phyloP scores from a whole-genome alignment of 768 basidiomycete species.

The Mycena epipterygia region DNA sequence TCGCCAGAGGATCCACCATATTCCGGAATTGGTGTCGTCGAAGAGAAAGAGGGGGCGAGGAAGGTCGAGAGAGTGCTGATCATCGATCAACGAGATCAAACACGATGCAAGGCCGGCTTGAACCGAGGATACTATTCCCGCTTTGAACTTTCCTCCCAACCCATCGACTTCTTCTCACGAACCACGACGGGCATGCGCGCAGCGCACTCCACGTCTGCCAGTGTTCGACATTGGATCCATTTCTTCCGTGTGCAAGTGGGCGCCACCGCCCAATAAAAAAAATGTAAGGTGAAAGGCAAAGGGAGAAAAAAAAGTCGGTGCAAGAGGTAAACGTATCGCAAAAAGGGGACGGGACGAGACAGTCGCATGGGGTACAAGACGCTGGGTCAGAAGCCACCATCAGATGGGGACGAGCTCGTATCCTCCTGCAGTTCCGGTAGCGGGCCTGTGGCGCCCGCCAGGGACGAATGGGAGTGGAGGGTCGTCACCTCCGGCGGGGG shows the following conservation, averaged over 20 bases:
- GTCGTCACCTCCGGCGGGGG: conserved; percentile 72
- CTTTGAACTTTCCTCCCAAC: conserved; percentile 11
- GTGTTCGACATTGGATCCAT: conserved; percentile 15
- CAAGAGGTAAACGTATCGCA: conserved; percentile 47
- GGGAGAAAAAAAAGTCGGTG: conserved; percentile 39
- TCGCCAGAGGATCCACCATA: conserved; percentile 33
- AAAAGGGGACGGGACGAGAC: conserved; percentile 47
- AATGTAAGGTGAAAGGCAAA: conserved; percentile 46
- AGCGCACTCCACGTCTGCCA: background rate
- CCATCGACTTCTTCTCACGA: conserved; percentile 25
- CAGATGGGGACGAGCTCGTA: conserved; percentile 57
- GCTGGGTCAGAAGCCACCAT: conserved; percentile 59
- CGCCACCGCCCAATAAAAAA: conserved; percentile 28
- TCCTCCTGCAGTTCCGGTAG: conserved; percentile 58
- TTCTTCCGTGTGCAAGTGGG: conserved; percentile 17
- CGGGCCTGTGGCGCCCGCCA: conserved; percentile 29
- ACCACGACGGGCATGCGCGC: conserved; percentile 9
- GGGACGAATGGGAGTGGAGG: conserved; percentile 56
- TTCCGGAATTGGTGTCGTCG: conserved; percentile 20
- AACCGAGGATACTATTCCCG: conserved; percentile 9
- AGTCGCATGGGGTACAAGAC: conserved; percentile 3
- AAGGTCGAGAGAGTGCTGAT: conserved; percentile 6
- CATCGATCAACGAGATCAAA: conserved; percentile 41
- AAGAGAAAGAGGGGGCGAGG: background rate
- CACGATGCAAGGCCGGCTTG: conserved; percentile 35